Percentiles rank a stretch among this genome's conserved stretches.
Evolutionary conservation across 1,284 basidiomycete species (phyloP).

Genomic region (Tilletia setariae): DNA sequence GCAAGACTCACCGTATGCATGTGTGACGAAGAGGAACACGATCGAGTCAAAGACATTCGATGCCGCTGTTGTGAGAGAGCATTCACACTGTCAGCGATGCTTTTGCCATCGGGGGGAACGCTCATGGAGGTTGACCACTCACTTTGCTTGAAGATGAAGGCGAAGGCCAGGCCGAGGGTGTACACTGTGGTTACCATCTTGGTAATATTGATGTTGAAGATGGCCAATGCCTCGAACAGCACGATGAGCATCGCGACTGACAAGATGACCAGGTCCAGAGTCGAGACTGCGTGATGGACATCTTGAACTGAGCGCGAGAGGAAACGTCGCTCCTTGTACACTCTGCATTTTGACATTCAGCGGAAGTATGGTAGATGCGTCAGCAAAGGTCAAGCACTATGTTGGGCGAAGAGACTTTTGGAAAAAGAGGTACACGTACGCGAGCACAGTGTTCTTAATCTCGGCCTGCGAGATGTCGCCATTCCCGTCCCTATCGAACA

Average conservation of each 20-base stretch:
- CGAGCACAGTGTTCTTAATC: constrained; percentile 68
- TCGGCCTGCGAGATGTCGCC: constrained; percentile 74
- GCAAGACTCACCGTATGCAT: constrained; percentile 31
- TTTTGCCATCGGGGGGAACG: no score
- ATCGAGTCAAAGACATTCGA: constrained; percentile 51
- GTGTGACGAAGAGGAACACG: constrained; percentile 51
- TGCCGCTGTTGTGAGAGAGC: constrained; percentile 25
- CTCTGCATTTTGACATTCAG: constrained; percentile 19
- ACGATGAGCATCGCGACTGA: constrained; percentile 37
- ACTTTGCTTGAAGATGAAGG: constrained; percentile 50
- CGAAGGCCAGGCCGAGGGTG: constrained; percentile 48
- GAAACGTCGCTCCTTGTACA: constrained; percentile 50
- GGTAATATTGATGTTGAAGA: constrained; percentile 48
- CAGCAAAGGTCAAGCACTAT: no score
- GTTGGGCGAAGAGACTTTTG: background rate
- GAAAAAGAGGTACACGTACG: constrained; percentile 30
- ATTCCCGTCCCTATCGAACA: constrained; percentile 69
- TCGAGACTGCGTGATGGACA: constrained; percentile 46
- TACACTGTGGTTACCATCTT: constrained; percentile 50
- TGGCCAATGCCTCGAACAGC: constrained; percentile 47
- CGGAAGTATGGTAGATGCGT: background rate
- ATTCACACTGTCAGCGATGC: no score
- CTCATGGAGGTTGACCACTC: background rate
- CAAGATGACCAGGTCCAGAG: constrained; percentile 44
- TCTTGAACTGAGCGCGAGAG: constrained; percentile 47